phyloP scores from a whole-genome alignment of 2,329 filamentous ascomycete species.

The Fusarium austroafricanum region DNA sequence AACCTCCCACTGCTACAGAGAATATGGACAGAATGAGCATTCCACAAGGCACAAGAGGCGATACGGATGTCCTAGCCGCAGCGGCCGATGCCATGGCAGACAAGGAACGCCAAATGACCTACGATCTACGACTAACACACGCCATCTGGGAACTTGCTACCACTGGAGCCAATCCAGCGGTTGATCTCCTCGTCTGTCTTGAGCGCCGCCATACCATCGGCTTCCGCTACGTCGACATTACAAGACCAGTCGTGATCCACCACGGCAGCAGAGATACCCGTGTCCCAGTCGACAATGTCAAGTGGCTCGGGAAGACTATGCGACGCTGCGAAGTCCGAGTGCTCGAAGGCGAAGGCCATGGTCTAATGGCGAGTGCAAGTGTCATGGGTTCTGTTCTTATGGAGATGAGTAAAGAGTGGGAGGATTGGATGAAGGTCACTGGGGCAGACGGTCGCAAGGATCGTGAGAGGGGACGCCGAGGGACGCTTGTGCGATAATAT shows the following conservation, averaged over 20 bases:
- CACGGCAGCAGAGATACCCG: constrained; percentile 91
- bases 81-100: constrained; percentile 73
- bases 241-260: constrained; percentile 89
- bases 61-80: constrained; percentile 56
- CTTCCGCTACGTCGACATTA: constrained; percentile 97
- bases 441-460: constrained; percentile 54
- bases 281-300: constrained; percentile 93
- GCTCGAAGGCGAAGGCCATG: constrained; percentile 91
- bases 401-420: constrained; percentile 95
- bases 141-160: constrained; percentile 96
- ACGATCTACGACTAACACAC: constrained; percentile 88
- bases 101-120: constrained; percentile 77
- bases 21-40: constrained; percentile 62
- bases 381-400: constrained; percentile 96
- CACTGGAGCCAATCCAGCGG: constrained; percentile 89
- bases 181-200: constrained; percentile 91
- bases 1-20: constrained; percentile 54
- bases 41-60: constrained; percentile 41
- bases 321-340: constrained; percentile 90
- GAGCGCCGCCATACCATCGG: constrained; percentile 92
- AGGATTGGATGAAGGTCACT: constrained; percentile 79
- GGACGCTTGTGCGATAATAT: constrained; percentile 38
- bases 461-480: constrained; percentile 48
- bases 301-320: constrained; percentile 96
- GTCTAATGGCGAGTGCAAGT: constrained; percentile 90